Evolutionary conservation across 805 yeast species (phyloP).

Genomic region (Saturnispora halmiae): DNA sequence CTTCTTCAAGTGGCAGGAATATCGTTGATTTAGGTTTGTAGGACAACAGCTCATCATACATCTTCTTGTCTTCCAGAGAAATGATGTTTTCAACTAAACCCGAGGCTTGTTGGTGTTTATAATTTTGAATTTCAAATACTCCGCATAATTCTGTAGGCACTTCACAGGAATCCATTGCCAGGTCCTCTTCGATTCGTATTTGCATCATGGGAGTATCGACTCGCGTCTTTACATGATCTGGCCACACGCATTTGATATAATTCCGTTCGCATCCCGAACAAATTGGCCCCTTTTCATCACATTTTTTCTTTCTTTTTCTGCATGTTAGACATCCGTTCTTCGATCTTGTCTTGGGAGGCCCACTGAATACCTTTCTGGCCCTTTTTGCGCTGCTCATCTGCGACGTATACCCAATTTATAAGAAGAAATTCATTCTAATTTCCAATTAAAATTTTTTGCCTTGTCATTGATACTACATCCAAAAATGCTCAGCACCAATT

Average conservation of each 20-base stretch:
- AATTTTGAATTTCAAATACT: conserved; percentile 20
- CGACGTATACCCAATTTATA: background rate
- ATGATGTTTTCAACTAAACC: conserved; percentile 3
- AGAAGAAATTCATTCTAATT: too few relatives aligned
- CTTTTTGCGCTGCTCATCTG: background rate
- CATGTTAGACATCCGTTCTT: conserved; percentile 32
- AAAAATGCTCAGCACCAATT: background rate
- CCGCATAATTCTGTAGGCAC: conserved; percentile 25
- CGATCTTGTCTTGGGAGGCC: conserved; percentile 20
- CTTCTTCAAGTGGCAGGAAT: background rate
- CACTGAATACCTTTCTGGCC: conserved; percentile 2
- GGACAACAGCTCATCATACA: conserved; percentile 19
- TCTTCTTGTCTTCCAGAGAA: background rate
- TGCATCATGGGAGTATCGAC: conserved; percentile 10
- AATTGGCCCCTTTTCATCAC: conserved; percentile 27
- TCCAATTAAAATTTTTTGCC: background rate
- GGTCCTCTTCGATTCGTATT: background rate
- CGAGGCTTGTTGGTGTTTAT: conserved; percentile 14
- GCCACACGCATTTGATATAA: conserved; percentile 29
- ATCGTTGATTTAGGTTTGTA: conserved; percentile 23
- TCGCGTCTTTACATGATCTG: conserved; percentile 24
- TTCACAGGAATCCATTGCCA: conserved; percentile 41
- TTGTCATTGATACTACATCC: too few relatives aligned
- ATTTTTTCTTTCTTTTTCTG: conserved; percentile 31
- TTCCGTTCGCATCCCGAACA: conserved; percentile 31